These are phyloP conservation scores for Ophiostoma triangulosporum DNA, from an alignment of 2,329 filamentous ascomycete species.

Conservation along the genomic window DNA sequence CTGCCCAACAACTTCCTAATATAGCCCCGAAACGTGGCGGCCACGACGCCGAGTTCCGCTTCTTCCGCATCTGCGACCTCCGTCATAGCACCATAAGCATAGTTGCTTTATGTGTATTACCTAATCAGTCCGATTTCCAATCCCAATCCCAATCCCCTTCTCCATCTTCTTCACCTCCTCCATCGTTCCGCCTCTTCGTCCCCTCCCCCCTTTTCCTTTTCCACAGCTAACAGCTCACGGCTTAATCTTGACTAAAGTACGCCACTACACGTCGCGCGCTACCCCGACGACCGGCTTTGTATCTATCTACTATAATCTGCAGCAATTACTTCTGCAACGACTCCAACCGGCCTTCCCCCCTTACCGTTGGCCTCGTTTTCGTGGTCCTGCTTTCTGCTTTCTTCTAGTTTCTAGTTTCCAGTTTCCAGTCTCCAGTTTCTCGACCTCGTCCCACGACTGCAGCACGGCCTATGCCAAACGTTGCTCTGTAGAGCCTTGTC, in stretches of 20 bases:
- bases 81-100: neutral
- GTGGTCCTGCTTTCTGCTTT: too few relatives aligned
- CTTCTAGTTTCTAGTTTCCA: too few relatives aligned
- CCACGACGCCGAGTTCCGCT: constrained; percentile 4
- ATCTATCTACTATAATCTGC: neutral
- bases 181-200: neutral
- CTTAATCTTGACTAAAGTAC: neutral
- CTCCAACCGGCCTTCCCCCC: neutral
- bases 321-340: neutral
- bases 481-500: too few relatives aligned
- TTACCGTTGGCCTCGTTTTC: neutral
- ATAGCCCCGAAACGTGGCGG: constrained; percentile 2
- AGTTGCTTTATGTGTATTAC: neutral
- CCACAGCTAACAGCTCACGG: neutral
- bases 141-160: neutral
- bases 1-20: neutral
- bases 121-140: neutral
- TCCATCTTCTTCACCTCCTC: neutral
- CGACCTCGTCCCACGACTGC: too few relatives aligned
- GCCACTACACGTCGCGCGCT: neutral
- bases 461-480: too few relatives aligned
- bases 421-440: too few relatives aligned
- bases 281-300: neutral
- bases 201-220: neutral
- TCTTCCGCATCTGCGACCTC: constrained; percentile 7